Conservation (phyloP, 1,284 basidiomycete species). For the Thelephora terrestris region DNA sequence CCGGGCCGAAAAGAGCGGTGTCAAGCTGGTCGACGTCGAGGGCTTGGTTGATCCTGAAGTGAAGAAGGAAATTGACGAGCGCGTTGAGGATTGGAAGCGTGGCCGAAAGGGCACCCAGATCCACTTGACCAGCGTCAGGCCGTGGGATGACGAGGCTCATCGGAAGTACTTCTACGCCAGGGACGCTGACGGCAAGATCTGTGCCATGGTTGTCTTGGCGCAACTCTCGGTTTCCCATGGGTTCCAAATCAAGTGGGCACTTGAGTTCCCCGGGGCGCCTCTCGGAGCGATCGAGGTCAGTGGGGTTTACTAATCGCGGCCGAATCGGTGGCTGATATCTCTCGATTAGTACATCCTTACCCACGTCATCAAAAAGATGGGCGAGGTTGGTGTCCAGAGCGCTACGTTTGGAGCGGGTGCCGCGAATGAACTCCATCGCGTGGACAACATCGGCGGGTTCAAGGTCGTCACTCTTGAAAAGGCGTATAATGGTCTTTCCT, state of each 20-base stretch:
- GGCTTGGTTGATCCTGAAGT: conserved; percentile 31
- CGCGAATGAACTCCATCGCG: conserved; percentile 25
- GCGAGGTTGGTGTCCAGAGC: conserved; percentile 30
- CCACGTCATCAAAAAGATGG: conserved; percentile 35
- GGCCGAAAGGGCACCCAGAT: conserved; percentile 41
- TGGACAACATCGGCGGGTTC: conserved; percentile 27
- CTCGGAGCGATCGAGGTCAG: conserved; percentile 30
- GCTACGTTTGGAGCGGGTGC: conserved; percentile 40
- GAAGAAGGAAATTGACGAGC: conserved; percentile 27
- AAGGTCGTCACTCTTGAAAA: conserved; percentile 34
- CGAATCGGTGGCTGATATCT: conserved; percentile 6
- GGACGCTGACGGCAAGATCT: conserved; percentile 29
- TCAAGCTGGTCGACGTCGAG: conserved; percentile 30
- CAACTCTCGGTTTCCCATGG: conserved; percentile 40
- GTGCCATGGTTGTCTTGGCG: conserved; percentile 41
- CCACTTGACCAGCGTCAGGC: conserved; percentile 42
- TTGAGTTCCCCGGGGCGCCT: conserved; percentile 46
- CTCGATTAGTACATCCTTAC: conserved; percentile 33
- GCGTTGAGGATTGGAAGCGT: conserved; percentile 37
- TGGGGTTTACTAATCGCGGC: not conserved
- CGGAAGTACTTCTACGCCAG: conserved; percentile 42
- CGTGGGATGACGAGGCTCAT: conserved; percentile 42
- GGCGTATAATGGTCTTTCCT: conserved; percentile 34
- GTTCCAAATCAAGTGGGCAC: conserved; percentile 50
- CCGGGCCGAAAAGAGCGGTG: conserved; percentile 36